These are phyloP conservation scores for Talaromyces sp. DNA, from an alignment of 2,329 filamentous ascomycete species.

Conservation along the genomic window DNA sequence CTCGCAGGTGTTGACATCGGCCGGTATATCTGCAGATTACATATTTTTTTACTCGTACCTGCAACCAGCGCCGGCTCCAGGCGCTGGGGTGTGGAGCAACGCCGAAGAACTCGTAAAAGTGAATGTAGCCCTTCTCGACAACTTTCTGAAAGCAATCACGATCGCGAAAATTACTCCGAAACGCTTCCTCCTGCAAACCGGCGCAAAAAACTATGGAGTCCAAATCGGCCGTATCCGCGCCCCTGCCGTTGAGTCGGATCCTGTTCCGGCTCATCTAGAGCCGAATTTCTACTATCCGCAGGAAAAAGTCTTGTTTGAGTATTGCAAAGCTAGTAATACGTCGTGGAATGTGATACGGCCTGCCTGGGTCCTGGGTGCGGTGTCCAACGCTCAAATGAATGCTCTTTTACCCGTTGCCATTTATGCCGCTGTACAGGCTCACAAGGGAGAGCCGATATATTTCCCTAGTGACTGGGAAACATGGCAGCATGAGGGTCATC, in stretches of 20 bases:
- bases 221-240: conserved; percentile 18
- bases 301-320: conserved; percentile 19
- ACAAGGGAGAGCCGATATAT: conserved; percentile 15
- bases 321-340: conserved; percentile 15
- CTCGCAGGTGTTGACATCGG: conserved; percentile 18
- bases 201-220: conserved; percentile 20
- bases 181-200: conserved; percentile 45
- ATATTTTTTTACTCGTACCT: conserved; percentile 54
- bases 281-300: conserved; percentile 25
- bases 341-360: conserved; percentile 22
- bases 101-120: conserved; percentile 46
- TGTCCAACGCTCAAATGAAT: conserved; percentile 21
- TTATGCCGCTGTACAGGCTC: conserved; percentile 17
- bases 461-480: conserved; percentile 18
- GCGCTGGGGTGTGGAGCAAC: conserved; percentile 44
- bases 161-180: conserved; percentile 41
- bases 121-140: conserved; percentile 43
- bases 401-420: conserved; percentile 18
- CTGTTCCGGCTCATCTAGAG: conserved; percentile 15
- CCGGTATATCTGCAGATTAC: conserved; percentile 32
- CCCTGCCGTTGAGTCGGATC: conserved; percentile 22
- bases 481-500: conserved; percentile 15
- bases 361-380: conserved; percentile 20
- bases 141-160: conserved; percentile 45
- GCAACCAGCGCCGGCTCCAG: conserved; percentile 43